Percentiles rank a stretch among this genome's conserved stretches.
phyloP scores from a whole-genome alignment of 805 yeast genomes.

The Saccharomycopsis fermentans region DNA sequence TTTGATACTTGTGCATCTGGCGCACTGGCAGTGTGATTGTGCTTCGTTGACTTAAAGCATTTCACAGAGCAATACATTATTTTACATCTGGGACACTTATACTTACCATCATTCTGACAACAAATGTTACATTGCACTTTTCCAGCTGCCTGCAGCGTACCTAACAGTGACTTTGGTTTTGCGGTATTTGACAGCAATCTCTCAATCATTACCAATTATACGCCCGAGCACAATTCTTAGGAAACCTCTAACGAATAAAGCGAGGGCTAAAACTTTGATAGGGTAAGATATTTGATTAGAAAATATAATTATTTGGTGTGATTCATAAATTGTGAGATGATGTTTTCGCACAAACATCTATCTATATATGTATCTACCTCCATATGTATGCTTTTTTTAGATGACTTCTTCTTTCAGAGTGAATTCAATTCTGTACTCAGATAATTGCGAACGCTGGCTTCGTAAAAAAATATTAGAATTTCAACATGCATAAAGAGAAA shows the following conservation, averaged over 20 bases:
- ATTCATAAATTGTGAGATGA: too few species aligned
- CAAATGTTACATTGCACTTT: conserved; percentile 27
- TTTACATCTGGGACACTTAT: conserved; percentile 40
- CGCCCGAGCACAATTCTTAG: too few species aligned
- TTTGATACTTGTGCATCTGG: conserved; percentile 3
- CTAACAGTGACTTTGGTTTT: not conserved
- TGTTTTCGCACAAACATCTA: too few species aligned
- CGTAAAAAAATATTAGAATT: not conserved
- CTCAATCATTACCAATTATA: too few species aligned
- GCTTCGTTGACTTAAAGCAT: conserved; percentile 44
- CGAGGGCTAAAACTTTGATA: too few species aligned
- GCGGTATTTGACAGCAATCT: not conserved
- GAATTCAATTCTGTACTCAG: too few species aligned
- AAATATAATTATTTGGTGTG: too few species aligned
- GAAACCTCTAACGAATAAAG: too few species aligned
- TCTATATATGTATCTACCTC: too few species aligned
- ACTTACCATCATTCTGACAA: conserved; percentile 27
- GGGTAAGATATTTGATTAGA: too few species aligned
- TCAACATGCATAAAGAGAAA: not conserved
- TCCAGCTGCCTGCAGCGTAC: not conserved
- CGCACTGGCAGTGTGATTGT: conserved; percentile 23
- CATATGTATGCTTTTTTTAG: too few species aligned
- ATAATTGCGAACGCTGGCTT: not conserved
- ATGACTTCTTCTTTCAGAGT: too few species aligned
- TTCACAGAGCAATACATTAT: conserved; percentile 43